Base-by-base conservation (phyloP, 2,329 filamentous ascomycete species). In the Spiromastix sp. region DNA sequence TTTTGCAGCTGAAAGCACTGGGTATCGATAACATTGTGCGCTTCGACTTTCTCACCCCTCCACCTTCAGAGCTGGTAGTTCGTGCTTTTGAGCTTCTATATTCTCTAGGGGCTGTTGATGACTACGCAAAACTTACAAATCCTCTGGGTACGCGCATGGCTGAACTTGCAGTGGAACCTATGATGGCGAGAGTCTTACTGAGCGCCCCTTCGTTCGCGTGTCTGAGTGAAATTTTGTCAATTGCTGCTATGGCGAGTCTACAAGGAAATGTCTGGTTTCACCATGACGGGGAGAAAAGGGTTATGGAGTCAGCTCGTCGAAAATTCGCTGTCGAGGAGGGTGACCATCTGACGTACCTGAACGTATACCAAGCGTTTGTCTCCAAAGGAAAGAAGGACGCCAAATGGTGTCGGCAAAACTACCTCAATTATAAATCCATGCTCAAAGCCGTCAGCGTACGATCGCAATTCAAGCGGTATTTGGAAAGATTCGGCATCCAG, bases 11-110 rank as follows among this genome's bases (percentile, higher is more conserved):
- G 25, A 94, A 96, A 60, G 89, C 91, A 1, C 68, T 98, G 2
- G 91, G 91, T 0, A 93, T 96, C 46, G 87, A 95, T 56, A 96
- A 98, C 48, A 79, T 96, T 21, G 76, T 85, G 4, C 79, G 85
- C 4, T 98, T 96, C 56, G 79, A 87, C 49, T 98, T 89, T 54
- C 64, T 95, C 34, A 89, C 84, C 3, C 69, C 85, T 2, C 91
- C 91, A 8, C 86, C 91, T 0, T 77, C 86, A 0, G 79, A 89
- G 48, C 74, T 94, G 19, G 74, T 96, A 58, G 76, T 81, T 28
- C 84, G 86, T 42, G 91, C 84, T 1, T 72, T 95, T 2, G 89
- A 96, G 57, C 68, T 95, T 3, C 72, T 98, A 3, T 94, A 81
- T 56, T 83, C 85, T 1, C 66, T 96, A 4, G 86, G 86, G 5